Conservation (phyloP, 2,329 filamentous ascomycete genomes). For the Hymenoscyphus fructigenus region DNA sequence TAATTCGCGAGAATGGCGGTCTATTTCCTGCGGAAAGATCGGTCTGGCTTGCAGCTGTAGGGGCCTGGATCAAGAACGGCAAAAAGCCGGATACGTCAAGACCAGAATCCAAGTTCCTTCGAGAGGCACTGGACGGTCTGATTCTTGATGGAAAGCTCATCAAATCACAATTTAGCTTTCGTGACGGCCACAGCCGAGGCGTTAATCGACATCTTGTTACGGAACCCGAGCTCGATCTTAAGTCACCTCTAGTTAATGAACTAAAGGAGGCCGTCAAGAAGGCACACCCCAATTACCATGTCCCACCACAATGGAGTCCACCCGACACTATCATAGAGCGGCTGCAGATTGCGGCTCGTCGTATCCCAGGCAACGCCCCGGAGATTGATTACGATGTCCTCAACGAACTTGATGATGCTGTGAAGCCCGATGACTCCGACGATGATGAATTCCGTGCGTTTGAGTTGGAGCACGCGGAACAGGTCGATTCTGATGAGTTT, state of each 20-base stretch:
- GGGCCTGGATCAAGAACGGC: constrained; percentile 29
- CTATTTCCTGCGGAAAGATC: constrained; percentile 33
- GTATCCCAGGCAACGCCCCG: neutral
- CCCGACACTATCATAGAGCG: constrained; percentile 21
- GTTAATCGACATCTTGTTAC: constrained; percentile 23
- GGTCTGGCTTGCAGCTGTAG: constrained; percentile 34
- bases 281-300: constrained; percentile 29
- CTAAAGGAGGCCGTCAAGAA: constrained; percentile 27
- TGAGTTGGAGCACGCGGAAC: neutral
- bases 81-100: constrained; percentile 14
- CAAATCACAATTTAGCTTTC: constrained; percentile 12
- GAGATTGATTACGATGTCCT: constrained; percentile 1
- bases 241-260: constrained; percentile 14
- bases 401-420: constrained; percentile 2
- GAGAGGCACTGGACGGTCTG: constrained; percentile 29
- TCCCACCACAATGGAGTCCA: constrained; percentile 31
- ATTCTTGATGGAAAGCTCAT: constrained; percentile 23
- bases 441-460: neutral
- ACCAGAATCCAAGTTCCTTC: constrained; percentile 30
- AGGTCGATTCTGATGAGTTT: neutral
- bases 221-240: constrained; percentile 18
- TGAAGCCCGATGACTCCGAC: neutral
- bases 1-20: constrained; percentile 27
- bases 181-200: constrained; percentile 16
- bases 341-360: constrained; percentile 19